These are phyloP conservation scores for Alternaria sp. DNA, from an alignment of 2,329 filamentous ascomycete species.

Conservation along the genomic window DNA sequence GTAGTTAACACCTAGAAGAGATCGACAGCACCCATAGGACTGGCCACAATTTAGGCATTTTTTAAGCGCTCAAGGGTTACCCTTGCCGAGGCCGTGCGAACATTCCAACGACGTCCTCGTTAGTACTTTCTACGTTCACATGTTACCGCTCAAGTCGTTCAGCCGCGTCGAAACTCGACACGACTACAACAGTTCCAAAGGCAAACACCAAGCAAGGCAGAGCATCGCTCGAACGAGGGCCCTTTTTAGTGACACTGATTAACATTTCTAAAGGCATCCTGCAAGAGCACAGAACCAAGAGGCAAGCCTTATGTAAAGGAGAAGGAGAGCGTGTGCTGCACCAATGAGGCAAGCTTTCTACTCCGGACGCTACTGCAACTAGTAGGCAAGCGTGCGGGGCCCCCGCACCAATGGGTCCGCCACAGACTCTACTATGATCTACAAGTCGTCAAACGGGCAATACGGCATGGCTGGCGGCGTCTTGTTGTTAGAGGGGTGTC, in stretches of 20 bases:
- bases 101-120: not conserved
- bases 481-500: conserved; percentile 8
- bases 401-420: conserved; percentile 11
- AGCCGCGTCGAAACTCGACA: not conserved
- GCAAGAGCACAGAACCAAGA: not conserved
- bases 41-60: not conserved
- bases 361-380: conserved; percentile 1
- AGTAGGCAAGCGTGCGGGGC: conserved; percentile 14
- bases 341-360: conserved; percentile 4
- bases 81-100: not conserved
- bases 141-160: not conserved
- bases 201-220: not conserved
- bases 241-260: not conserved
- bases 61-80: not conserved
- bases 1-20: not conserved
- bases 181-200: not conserved
- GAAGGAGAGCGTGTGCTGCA: not conserved
- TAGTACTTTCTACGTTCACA: not conserved
- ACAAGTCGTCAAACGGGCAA: conserved; percentile 8
- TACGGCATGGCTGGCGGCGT: not conserved
- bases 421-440: conserved; percentile 11
- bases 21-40: not conserved
- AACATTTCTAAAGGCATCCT: not conserved
- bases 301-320: not conserved
- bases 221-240: not conserved